These are phyloP conservation scores for Dactylis glomerata DNA, from an alignment of 176 grass and related monocot species.

Conservation along the genomic window DNA sequence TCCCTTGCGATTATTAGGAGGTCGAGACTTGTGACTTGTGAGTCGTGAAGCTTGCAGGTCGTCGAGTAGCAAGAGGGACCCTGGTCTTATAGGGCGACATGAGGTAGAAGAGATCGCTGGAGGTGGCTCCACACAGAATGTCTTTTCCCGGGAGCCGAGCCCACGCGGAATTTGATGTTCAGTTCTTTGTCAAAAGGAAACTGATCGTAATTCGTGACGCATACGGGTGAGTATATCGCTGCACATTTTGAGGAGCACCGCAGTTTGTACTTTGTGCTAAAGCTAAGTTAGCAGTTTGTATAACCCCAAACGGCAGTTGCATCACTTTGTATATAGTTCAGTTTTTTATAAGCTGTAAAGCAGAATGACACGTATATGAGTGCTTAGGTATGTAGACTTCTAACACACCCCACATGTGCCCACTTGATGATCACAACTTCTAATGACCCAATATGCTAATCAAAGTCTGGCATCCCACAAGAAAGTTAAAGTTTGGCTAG, in stretches of 20 bases:
- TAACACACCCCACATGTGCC: background rate
- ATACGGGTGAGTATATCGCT: background rate
- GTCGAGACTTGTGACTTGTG: background rate
- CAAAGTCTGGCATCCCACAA: background rate
- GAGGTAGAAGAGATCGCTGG: background rate
- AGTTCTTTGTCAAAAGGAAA: background rate
- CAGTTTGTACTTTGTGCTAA: background rate
- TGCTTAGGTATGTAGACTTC: background rate
- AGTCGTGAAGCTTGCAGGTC: background rate
- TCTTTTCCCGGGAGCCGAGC: constrained; percentile 9
- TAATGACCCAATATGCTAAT: background rate
- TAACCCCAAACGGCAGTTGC: background rate
- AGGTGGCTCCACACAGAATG: background rate
- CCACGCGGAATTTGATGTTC: constrained; percentile 8
- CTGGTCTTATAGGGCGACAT: constrained; percentile 26
- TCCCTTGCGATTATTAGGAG: background rate
- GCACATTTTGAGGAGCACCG: background rate
- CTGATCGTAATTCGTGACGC: background rate
- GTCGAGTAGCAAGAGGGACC: background rate
- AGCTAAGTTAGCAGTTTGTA: background rate
- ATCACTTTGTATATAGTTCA: background rate
- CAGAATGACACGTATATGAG: background rate
- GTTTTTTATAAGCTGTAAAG: background rate
- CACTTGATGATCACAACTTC: background rate
- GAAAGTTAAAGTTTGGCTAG: background rate